Evolutionary conservation across 306 rosid species (phyloP).

Genomic region (Datisca glomerata): DNA sequence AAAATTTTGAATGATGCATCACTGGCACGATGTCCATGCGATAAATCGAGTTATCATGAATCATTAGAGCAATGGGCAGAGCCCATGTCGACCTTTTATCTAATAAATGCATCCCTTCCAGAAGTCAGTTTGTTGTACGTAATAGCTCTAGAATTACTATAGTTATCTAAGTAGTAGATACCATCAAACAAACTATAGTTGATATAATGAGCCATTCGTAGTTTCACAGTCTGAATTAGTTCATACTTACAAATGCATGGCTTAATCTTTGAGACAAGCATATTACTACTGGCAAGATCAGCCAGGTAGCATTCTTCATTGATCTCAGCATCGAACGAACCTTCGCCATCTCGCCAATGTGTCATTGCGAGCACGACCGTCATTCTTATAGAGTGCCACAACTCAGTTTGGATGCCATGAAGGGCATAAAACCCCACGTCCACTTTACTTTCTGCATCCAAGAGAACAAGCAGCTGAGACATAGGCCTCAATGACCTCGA

Average conservation of each 20-base stretch:
- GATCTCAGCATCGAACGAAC: too few species aligned
- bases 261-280: conserved; percentile 11
- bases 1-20: too few species aligned
- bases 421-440: too few species aligned
- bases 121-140: conserved; percentile 3
- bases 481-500: too few species aligned
- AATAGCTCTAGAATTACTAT: conserved; percentile 7
- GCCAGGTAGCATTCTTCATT: conserved; percentile 1
- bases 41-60: conserved; percentile 4
- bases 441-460: too few species aligned
- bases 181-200: conserved; percentile 13
- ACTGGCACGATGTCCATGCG: background rate
- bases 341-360: too few species aligned
- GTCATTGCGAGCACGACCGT: too few species aligned
- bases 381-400: too few species aligned
- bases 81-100: background rate
- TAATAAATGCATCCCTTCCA: too few species aligned
- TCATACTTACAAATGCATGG: conserved; percentile 13
- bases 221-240: conserved; percentile 8
- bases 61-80: conserved; percentile 2
- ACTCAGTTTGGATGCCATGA: too few species aligned
- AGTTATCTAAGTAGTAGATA: too few species aligned
- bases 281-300: background rate
- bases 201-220: conserved; percentile 11
- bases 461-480: too few species aligned